Percentiles rank a stretch among this genome's conserved stretches.
These are phyloP conservation scores for Alternaria sp. DNA, from an alignment of 2,329 filamentous ascomycete species.

Conservation along the genomic window DNA sequence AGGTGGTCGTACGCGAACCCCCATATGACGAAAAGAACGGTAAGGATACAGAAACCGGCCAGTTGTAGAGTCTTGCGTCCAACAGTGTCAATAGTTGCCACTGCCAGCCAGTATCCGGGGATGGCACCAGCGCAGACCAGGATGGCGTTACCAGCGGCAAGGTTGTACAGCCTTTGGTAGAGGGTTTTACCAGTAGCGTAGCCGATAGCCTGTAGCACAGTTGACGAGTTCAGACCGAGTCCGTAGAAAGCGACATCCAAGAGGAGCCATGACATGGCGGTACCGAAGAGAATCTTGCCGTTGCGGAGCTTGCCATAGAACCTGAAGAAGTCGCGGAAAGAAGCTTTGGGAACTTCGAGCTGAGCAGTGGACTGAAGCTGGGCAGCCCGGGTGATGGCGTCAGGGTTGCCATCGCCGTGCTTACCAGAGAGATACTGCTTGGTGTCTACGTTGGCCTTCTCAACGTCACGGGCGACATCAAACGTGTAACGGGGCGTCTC, in stretches of 20 bases:
- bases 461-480: constrained; percentile 53
- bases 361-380: constrained; percentile 63
- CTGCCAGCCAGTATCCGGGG: constrained; percentile 75
- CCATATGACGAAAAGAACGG: constrained; percentile 48
- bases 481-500: constrained; percentile 56
- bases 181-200: constrained; percentile 69
- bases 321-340: constrained; percentile 72
- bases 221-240: constrained; percentile 77
- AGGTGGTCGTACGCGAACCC: constrained; percentile 49
- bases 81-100: constrained; percentile 69
- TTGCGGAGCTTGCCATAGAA: constrained; percentile 78
- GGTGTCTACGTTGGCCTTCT: constrained; percentile 71
- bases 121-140: constrained; percentile 80
- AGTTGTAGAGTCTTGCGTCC: constrained; percentile 60
- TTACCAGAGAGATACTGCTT: constrained; percentile 76
- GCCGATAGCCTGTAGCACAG: constrained; percentile 75
- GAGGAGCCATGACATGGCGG: constrained; percentile 75
- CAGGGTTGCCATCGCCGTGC: constrained; percentile 66
- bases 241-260: constrained; percentile 67
- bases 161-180: constrained; percentile 76
- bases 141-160: constrained; percentile 79
- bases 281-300: constrained; percentile 76
- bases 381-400: constrained; percentile 71
- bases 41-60: constrained; percentile 45
- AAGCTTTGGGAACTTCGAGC: constrained; percentile 73